Evolutionary conservation across 371 early-diverging fungal species (phyloP).

Genomic region (Zychaea mexicana): DNA sequence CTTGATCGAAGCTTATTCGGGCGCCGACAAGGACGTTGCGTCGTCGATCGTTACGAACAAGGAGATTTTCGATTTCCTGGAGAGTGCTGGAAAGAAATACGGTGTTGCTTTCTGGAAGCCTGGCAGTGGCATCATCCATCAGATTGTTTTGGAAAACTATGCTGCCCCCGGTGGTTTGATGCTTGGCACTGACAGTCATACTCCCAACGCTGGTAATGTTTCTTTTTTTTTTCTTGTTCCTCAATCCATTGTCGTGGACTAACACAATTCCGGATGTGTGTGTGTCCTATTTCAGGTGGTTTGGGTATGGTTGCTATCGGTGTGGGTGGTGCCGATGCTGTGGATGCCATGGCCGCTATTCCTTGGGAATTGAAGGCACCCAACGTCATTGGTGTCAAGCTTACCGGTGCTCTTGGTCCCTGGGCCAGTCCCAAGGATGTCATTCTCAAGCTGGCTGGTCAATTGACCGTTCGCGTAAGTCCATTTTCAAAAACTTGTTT

Average conservation of each 20-base stretch:
- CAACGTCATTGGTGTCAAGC: constrained; percentile 90
- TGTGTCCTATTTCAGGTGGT: constrained; percentile 67
- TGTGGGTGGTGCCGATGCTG: constrained; percentile 96
- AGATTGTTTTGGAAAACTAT: constrained; percentile 94
- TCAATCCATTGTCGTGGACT: too few species aligned
- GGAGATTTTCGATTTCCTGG: constrained; percentile 88
- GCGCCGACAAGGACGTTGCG: constrained; percentile 75
- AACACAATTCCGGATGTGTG: neutral
- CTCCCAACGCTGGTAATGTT: constrained; percentile 66
- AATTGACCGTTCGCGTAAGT: constrained; percentile 83
- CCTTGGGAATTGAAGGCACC: constrained; percentile 96
- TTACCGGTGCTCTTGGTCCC: constrained; percentile 82
- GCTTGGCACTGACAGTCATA: constrained; percentile 88
- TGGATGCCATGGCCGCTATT: constrained; percentile 93
- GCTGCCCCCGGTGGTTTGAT: constrained; percentile 90
- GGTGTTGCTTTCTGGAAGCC: constrained; percentile 92
- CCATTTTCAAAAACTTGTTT: constrained; percentile 17
- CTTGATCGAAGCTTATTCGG: constrained; percentile 81
- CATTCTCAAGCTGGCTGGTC: constrained; percentile 86
- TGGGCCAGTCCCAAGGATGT: constrained; percentile 96
- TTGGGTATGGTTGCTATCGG: constrained; percentile 92
- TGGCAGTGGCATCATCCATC: constrained; percentile 90
- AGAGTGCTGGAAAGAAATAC: constrained; percentile 78
- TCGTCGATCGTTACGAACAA: constrained; percentile 70
- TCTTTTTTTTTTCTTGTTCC: too few species aligned